These are phyloP conservation scores for Globisporangium carolinianum DNA, from an alignment of 352 stramenopile genomes.

Conservation along the genomic window DNA sequence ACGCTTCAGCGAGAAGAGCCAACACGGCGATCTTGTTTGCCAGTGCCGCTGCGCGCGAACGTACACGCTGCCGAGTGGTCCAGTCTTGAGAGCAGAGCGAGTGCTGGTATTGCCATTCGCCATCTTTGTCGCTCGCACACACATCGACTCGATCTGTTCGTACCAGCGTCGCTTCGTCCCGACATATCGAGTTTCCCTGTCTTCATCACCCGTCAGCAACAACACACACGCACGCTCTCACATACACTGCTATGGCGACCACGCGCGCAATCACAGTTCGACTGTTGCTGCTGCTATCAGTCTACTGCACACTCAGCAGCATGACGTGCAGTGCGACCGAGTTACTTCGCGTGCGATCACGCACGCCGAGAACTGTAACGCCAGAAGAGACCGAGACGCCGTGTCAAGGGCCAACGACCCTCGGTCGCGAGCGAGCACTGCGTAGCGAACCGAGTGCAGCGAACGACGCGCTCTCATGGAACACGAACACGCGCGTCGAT, in stretches of 20 bases:
- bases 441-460: neutral
- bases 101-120: neutral
- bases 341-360: neutral
- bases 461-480: too few species aligned
- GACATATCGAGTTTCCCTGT: too few species aligned
- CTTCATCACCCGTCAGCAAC: too few species aligned
- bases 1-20: too few species aligned
- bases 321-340: neutral
- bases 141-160: too few species aligned
- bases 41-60: neutral
- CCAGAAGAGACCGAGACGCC: neutral
- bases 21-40: neutral
- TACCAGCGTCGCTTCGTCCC: too few species aligned
- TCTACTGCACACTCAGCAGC: neutral
- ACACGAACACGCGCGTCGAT: too few species aligned
- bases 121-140: neutral
- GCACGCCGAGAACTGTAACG: neutral
- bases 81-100: neutral
- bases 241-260: neutral
- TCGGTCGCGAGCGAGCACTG: neutral
- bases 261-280: neutral
- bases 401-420: neutral
- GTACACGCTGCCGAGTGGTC: neutral
- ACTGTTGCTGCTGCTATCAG: neutral
- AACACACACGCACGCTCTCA: neutral